phyloP scores from a whole-genome alignment of 345 rosid species.

The Pistacia vera region DNA sequence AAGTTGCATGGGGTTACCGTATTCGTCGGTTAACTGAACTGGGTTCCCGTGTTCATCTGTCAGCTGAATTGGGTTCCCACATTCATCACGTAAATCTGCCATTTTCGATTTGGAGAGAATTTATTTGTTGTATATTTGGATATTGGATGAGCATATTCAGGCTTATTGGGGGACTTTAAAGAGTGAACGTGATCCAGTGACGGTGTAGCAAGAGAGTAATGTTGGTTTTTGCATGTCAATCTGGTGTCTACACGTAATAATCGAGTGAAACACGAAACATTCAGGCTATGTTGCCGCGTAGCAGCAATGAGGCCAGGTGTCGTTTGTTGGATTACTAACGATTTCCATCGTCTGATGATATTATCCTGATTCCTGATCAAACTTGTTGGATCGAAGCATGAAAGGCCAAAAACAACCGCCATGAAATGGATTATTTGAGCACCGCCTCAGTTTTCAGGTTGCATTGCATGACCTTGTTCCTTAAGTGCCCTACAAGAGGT shows the following conservation, averaged over 20 bases:
- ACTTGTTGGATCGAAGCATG: neutral
- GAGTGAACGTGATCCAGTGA: neutral
- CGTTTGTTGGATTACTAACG: too few species aligned
- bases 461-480: too few species aligned
- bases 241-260: constrained; percentile 18
- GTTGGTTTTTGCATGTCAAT: constrained; percentile 16
- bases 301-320: neutral
- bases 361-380: neutral
- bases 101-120: constrained; percentile 18
- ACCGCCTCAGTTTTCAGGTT: too few species aligned
- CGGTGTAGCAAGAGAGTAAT: constrained; percentile 7
- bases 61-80: constrained; percentile 54
- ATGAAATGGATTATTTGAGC: neutral
- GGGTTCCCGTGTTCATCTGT: constrained; percentile 58
- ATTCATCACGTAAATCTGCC: constrained; percentile 63
- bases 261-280: neutral
- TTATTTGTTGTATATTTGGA: neutral
- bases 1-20: constrained; percentile 61
- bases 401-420: neutral
- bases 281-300: constrained; percentile 16
- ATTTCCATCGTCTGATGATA: too few species aligned
- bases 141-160: neutral
- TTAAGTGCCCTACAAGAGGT: too few species aligned
- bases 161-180: neutral
- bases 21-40: constrained; percentile 58